Base-by-base conservation (phyloP, 805 yeast genomes). In the Hanseniaspora lindneri region DNA sequence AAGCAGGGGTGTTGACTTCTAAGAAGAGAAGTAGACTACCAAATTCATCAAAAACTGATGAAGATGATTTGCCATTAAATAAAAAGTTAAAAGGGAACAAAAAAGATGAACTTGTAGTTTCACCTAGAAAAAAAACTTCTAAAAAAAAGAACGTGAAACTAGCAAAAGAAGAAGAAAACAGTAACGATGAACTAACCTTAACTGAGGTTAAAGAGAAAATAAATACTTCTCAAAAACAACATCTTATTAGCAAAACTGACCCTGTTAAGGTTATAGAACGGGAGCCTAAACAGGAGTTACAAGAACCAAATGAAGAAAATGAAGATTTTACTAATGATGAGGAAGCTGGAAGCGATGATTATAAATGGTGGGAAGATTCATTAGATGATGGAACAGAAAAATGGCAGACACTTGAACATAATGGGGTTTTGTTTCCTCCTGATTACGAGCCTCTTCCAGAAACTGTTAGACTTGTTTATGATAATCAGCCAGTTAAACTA, bases 371-470 rank as follows among this genome's bases (percentile, higher is more conserved):
- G 60, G 77, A 75, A 37, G 76, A 75, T 39, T 62, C 66, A 30
- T 82, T 80, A 54, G 64, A 77, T 28, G 83, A 83, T 58, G 89
- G 81, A 28, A 75, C 80, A 36, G 71, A 79, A 48, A 85, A 86
- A 60, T 89, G 98, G 98, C 80, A 77, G 21, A 74, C 87, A 1
- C 67, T 89, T 46, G 85, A 76, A 53, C 98, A 89, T 61, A 79
- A 75, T 54, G 98, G 98, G 57, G 96, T 89, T 11, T 66, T 88
- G 28, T 89, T 89, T 58, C 96, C 98, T 2, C 96, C 97, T 0
- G 81, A 77, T 2, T 89, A 89, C 62, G 88, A 81, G 59, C 87
- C 92, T 3, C 66, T 89, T 39, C 97, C 97, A 0, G 66, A 75
- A 4, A 73, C 76, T 57, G 83, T 88, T 34, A 84, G 82, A 59